These are phyloP conservation scores for Ophiostoma sp. DNA, from an alignment of 2,329 filamentous ascomycete genomes.

Conservation along the genomic window DNA sequence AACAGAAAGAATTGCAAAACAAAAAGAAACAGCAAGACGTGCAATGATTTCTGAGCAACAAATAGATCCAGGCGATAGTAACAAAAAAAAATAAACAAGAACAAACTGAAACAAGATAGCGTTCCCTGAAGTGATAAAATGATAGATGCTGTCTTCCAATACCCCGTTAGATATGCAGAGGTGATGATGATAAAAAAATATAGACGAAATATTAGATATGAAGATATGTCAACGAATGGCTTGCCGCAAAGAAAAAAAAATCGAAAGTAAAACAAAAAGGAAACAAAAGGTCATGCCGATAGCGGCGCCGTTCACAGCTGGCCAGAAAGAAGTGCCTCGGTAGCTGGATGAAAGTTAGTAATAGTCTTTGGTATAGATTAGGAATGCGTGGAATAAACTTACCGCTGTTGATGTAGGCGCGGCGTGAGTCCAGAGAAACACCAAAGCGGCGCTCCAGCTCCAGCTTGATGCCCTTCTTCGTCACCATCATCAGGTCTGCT, in stretches of 20 bases:
- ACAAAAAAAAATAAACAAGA: neutral
- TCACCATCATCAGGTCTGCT: conserved; percentile 94
- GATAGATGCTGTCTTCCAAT: conserved; percentile 18
- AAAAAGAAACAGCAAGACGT: conserved; percentile 3
- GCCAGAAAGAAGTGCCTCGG: conserved; percentile 72
- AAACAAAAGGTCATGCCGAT: neutral
- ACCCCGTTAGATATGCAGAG: conserved; percentile 24
- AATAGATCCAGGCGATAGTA: neutral
- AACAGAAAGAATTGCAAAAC: neutral
- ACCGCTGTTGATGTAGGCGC: conserved; percentile 91
- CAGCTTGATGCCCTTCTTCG: conserved; percentile 95
- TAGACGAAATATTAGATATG: conserved; percentile 18
- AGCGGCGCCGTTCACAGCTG: conserved; percentile 52
- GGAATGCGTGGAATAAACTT: conserved; percentile 40
- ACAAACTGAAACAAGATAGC: neutral
- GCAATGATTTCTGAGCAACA: conserved; percentile 9
- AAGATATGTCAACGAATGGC: conserved; percentile 5
- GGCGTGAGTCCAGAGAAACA: conserved; percentile 76
- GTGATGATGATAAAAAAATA: conserved; percentile 10
- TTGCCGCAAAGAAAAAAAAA: neutral
- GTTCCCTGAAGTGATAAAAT: neutral
- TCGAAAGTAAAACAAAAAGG: neutral
- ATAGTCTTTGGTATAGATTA: neutral
- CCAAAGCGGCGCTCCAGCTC: conserved; percentile 90
- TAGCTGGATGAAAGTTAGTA: conserved; percentile 45